These are phyloP conservation scores for Craterostigma plantagineum DNA, from an alignment of 257 asterid genomes.

Conservation along the genomic window DNA sequence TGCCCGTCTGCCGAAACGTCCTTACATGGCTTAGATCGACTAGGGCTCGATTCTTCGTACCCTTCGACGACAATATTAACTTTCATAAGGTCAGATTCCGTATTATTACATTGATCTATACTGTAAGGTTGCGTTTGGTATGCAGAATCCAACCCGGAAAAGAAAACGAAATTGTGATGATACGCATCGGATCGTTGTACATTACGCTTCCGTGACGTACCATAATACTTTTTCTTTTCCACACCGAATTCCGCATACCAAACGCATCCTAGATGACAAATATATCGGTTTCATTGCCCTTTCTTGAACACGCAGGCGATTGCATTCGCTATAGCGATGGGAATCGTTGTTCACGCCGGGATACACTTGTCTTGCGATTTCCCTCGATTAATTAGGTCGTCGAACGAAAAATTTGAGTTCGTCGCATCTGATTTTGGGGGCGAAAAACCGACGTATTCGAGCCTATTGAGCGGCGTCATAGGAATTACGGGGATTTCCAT, in stretches of 20 bases:
- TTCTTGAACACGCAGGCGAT: constrained; percentile 36
- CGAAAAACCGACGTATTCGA: constrained; percentile 33
- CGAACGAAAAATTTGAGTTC: constrained; percentile 16
- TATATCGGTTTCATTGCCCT: background rate
- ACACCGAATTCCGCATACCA: no score
- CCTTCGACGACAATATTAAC: constrained; percentile 90
- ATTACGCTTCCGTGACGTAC: no score
- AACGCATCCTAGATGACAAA: no score
- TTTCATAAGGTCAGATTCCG: constrained; percentile 67
- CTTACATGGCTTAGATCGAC: constrained; percentile 91
- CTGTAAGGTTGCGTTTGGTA: no score
- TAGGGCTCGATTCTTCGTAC: constrained; percentile 38
- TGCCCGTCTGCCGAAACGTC: constrained; percentile 87
- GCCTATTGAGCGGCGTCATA: constrained; percentile 47
- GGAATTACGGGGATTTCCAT: constrained; percentile 81
- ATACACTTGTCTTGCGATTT: constrained; percentile 92
- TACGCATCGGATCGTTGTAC: no score
- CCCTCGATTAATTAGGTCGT: constrained; percentile 48
- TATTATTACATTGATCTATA: no score
- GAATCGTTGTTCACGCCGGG: constrained; percentile 85
- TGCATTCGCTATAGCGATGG: constrained; percentile 73
- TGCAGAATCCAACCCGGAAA: no score
- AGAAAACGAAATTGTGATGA: no score
- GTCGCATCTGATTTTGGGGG: constrained; percentile 37
- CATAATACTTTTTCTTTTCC: no score